Percentiles rank a stretch among this genome's conserved stretches.
These are phyloP conservation scores for Oidiodendron maius DNA, from an alignment of 495 filamentous ascomycete genomes.

Conservation along the genomic window DNA sequence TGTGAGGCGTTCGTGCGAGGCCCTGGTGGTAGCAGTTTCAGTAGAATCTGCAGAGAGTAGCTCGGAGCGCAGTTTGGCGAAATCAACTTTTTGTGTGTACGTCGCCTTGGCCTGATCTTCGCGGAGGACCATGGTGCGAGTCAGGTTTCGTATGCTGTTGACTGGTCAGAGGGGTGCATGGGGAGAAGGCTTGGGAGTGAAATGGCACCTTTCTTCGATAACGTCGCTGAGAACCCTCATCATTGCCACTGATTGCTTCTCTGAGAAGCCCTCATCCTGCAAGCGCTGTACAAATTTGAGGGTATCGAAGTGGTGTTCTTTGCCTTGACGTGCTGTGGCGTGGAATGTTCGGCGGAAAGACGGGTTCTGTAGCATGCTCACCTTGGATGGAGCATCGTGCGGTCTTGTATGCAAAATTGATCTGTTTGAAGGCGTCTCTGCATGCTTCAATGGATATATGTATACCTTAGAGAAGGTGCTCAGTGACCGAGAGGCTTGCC, in stretches of 20 bases:
- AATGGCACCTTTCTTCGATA: constrained; percentile 78
- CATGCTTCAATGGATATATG: constrained; percentile 8
- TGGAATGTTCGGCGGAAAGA: constrained; percentile 53
- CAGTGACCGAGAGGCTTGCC: constrained; percentile 20
- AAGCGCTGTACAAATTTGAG: constrained; percentile 93
- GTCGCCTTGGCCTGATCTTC: constrained; percentile 83
- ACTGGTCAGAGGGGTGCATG: constrained; percentile 1
- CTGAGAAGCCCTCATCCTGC: constrained; percentile 86
- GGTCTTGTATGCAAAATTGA: neutral
- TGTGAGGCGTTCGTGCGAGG: constrained; percentile 85
- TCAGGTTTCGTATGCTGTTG: constrained; percentile 86
- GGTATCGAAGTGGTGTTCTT: constrained; percentile 97
- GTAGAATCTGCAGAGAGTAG: constrained; percentile 85
- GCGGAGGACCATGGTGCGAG: constrained; percentile 96
- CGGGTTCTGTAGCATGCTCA: constrained; percentile 9
- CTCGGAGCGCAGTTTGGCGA: constrained; percentile 96
- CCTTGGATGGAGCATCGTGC: neutral
- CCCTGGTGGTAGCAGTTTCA: constrained; percentile 80
- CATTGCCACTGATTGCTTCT: constrained; percentile 91
- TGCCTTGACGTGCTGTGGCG: constrained; percentile 48
- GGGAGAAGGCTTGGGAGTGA: neutral
- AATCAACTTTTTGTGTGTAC: constrained; percentile 98
- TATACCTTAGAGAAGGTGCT: constrained; percentile 16
- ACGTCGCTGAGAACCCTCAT: constrained; percentile 97
- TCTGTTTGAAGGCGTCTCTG: neutral